Percentiles rank a stretch among this genome's conserved stretches.
phyloP scores from a whole-genome alignment of 805 yeast species.

The Peterozyma xylosa region DNA sequence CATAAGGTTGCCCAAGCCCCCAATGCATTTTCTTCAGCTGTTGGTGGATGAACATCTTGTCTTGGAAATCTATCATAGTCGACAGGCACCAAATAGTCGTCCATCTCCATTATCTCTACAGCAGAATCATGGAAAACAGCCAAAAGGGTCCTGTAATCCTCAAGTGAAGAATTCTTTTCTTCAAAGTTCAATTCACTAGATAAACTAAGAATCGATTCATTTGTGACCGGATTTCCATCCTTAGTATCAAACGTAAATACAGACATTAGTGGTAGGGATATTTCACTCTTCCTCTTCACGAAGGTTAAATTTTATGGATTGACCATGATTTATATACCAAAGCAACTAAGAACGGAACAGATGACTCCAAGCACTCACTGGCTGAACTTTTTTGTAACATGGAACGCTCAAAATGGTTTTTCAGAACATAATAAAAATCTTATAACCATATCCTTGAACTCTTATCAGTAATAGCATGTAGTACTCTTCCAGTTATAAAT shows the following conservation, averaged over 20 bases:
- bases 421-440: no score
- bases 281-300: no score
- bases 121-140: conserved; percentile 16
- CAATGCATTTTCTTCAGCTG: conserved; percentile 15
- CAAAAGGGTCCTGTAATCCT: conserved; percentile 13
- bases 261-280: conserved; percentile 13
- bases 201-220: conserved; percentile 8
- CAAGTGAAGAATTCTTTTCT: conserved; percentile 9
- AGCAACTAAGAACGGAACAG: no score
- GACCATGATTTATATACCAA: no score
- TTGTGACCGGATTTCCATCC: conserved; percentile 13
- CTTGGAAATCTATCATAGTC: conserved; percentile 26
- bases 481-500: no score
- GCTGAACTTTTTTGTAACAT: no score
- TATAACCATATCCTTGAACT: no score
- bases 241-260: conserved; percentile 18
- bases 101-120: conserved; percentile 13
- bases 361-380: no score
- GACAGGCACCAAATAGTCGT: conserved; percentile 21
- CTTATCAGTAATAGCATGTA: no score
- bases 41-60: conserved; percentile 17
- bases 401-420: no score
- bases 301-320: no score
- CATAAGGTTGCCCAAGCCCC: conserved; percentile 24
- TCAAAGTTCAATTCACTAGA: conserved; percentile 10